phyloP scores from a whole-genome alignment of 805 yeast species.

The Candida tibetensis region DNA sequence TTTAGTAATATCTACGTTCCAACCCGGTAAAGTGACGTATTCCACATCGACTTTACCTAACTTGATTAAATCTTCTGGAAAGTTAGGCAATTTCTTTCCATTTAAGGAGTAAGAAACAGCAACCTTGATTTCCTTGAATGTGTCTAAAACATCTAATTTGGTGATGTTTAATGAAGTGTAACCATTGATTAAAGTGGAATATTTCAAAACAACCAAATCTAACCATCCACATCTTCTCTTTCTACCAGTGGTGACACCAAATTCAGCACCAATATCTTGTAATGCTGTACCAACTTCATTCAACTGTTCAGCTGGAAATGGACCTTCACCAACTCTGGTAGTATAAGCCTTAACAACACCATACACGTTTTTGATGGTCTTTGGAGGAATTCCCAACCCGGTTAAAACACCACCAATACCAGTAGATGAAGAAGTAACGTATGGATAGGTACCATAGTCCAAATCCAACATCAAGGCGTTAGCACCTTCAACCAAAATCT shows the following conservation, averaged over 20 bases:
- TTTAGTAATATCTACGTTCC: conserved; percentile 81
- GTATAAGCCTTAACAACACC: conserved; percentile 99
- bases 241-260: conserved; percentile 97
- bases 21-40: conserved; percentile 90
- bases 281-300: conserved; percentile 81
- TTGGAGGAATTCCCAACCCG: conserved; percentile 96
- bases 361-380: conserved; percentile 69
- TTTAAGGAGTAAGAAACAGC: conserved; percentile 80
- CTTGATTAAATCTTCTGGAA: conserved; percentile 88
- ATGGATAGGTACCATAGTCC: conserved; percentile 98
- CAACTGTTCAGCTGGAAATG: conserved; percentile 97
- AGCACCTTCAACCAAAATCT: conserved; percentile 94
- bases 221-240: conserved; percentile 99
- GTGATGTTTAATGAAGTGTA: conserved; percentile 94
- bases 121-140: conserved; percentile 82
- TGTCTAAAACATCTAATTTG: conserved; percentile 90
- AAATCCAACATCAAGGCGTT: conserved; percentile 96
- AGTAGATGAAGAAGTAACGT: conserved; percentile 91
- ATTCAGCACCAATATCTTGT: conserved; percentile 92
- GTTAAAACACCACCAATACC: conserved; percentile 98
- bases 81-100: conserved; percentile 70
- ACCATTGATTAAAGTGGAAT: conserved; percentile 89
- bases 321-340: conserved; percentile 98
- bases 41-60: conserved; percentile 90
- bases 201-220: conserved; percentile 90